A percentile compares a stretch with the other conserved stretches of the same genome.
Conservation (phyloP, 257 asterid genomes). For the Handroanthus guayacan region DNA sequence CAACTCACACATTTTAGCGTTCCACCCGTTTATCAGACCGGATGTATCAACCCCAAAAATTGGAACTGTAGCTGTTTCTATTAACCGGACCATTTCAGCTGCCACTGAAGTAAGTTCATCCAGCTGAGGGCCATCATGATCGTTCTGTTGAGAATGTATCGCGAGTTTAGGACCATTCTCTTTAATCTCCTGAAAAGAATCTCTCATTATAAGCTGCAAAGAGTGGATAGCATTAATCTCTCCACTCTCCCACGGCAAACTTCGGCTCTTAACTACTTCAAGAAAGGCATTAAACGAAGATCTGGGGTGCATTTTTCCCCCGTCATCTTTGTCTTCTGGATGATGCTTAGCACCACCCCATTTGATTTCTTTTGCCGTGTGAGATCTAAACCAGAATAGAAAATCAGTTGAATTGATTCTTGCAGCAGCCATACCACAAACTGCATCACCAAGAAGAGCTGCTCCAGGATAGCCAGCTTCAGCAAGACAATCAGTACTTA, state of each 20-base stretch:
- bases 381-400: slow-evolving; percentile 74
- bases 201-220: slow-evolving; percentile 70
- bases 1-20: slow-evolving; percentile 65
- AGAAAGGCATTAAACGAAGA: slow-evolving; percentile 67
- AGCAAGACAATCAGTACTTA: slow-evolving; percentile 64
- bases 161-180: slow-evolving; percentile 32
- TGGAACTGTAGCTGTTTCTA: slow-evolving; percentile 73
- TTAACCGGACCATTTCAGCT: slow-evolving; percentile 59
- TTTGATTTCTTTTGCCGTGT: slow-evolving; percentile 52
- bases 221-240: slow-evolving; percentile 75
- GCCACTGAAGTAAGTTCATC: slow-evolving; percentile 56
- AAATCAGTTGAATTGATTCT: slow-evolving; percentile 53
- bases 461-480: slow-evolving; percentile 69
- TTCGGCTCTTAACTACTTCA: slow-evolving; percentile 60
- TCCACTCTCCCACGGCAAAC: slow-evolving; percentile 62
- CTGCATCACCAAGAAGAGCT: slow-evolving; percentile 53
- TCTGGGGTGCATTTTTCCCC: slow-evolving; percentile 66
- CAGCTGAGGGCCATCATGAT: slow-evolving; percentile 28
- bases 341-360: slow-evolving; percentile 76
- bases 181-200: slow-evolving; percentile 44
- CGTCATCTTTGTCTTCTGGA: slow-evolving; percentile 60
- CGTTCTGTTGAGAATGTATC: slow-evolving; percentile 31
- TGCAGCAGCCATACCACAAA: slow-evolving; percentile 71
- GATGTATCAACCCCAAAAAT: slow-evolving; percentile 66
- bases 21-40: slow-evolving; percentile 74